A percentile compares a stretch with the other conserved stretches of the same genome.
Conservation (phyloP, 352 stramenopile genomes). For the Phytopythium ostracodes region DNA sequence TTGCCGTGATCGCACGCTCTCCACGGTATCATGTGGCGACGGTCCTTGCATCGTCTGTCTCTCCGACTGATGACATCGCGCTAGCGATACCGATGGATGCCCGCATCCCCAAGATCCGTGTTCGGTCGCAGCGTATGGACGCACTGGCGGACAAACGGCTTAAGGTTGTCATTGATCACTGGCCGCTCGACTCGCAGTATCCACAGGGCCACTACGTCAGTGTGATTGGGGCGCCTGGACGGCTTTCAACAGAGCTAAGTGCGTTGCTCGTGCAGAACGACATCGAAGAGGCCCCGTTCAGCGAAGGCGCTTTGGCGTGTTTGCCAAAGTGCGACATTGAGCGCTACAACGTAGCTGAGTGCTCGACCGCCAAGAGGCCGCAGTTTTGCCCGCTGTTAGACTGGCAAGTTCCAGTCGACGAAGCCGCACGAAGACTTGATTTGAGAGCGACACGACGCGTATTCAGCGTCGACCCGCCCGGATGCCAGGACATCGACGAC, state of each 20-base stretch:
- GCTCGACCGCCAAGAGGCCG: conserved; percentile 71
- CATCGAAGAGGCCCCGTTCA: conserved; percentile 82
- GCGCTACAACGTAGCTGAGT: conserved; percentile 55
- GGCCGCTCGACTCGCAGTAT: conserved; percentile 73
- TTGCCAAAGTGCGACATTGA: conserved; percentile 76
- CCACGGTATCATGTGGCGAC: conserved; percentile 65
- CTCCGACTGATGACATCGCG: conserved; percentile 55
- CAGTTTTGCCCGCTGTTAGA: conserved; percentile 49
- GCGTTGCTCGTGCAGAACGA: conserved; percentile 82
- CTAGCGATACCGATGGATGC: conserved; percentile 80
- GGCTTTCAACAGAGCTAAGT: conserved; percentile 73
- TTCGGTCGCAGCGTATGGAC: conserved; percentile 77
- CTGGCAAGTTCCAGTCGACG: conserved; percentile 57
- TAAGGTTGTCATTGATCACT: conserved; percentile 82
- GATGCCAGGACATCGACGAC: conserved; percentile 91
- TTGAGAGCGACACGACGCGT: conserved; percentile 63
- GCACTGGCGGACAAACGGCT: conserved; percentile 70
- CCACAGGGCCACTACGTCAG: conserved; percentile 78
- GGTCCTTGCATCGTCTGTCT: conserved; percentile 61
- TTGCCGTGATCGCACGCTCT: conserved; percentile 82
- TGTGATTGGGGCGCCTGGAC: conserved; percentile 55
- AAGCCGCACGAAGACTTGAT: conserved; percentile 55
- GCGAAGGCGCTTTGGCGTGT: conserved; percentile 79
- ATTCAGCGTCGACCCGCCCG: conserved; percentile 88
- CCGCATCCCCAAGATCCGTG: conserved; percentile 74